These are phyloP conservation scores for Pseudozyma sp. DNA, from an alignment of 1,284 basidiomycete genomes.

Conservation along the genomic window DNA sequence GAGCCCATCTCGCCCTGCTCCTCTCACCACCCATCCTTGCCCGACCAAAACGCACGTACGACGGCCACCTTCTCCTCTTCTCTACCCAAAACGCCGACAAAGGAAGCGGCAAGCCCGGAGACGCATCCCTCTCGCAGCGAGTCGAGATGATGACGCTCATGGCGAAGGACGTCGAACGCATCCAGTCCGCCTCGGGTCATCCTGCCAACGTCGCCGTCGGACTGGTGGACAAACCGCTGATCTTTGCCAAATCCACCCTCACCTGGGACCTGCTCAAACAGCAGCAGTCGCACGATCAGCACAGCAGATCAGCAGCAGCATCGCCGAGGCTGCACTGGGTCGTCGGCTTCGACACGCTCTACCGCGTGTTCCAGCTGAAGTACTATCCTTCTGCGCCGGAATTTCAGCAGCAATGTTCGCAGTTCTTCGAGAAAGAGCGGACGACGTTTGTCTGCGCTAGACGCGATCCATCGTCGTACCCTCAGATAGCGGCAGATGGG, in stretches of 20 bases:
- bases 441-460: slow-evolving; percentile 74
- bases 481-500: slow-evolving; percentile 1
- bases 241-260: slow-evolving; percentile 81
- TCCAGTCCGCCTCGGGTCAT: slow-evolving; percentile 14
- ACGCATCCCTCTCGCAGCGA: slow-evolving; percentile 71
- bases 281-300: slow-evolving; percentile 2
- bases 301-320: neutral
- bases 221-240: slow-evolving; percentile 86
- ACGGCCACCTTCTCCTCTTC: slow-evolving; percentile 83
- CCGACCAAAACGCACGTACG: slow-evolving; percentile 71
- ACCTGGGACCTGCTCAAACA: slow-evolving; percentile 72
- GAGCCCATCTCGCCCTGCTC: slow-evolving; percentile 84
- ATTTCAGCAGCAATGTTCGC: slow-evolving; percentile 75
- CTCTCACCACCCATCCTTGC: slow-evolving; percentile 70
- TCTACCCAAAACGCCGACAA: slow-evolving; percentile 93
- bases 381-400: slow-evolving; percentile 76
- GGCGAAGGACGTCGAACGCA: slow-evolving; percentile 56
- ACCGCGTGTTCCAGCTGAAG: slow-evolving; percentile 81
- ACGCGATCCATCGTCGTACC: slow-evolving; percentile 39
- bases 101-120: slow-evolving; percentile 74
- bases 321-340: slow-evolving; percentile 74
- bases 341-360: slow-evolving; percentile 88
- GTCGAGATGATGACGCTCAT: slow-evolving; percentile 68
- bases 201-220: slow-evolving; percentile 79
- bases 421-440: slow-evolving; percentile 74